Evolutionary conservation across 106 monocot genomes (phyloP).

Genomic region (Acorus gramineus): DNA sequence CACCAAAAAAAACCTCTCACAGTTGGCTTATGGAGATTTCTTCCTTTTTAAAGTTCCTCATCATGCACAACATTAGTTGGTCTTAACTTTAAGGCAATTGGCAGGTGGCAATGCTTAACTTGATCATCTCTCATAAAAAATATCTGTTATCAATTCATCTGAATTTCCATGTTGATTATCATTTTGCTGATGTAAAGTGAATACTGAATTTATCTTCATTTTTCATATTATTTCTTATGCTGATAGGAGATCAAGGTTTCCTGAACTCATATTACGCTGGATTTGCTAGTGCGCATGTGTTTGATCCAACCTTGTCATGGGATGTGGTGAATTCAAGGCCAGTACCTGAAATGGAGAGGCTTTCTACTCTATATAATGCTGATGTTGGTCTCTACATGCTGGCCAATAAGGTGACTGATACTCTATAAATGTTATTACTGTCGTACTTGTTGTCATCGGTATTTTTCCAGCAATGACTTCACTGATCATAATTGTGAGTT

Average conservation of each 20-base stretch:
- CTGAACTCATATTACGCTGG: constrained; percentile 88
- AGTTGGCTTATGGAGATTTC: no score
- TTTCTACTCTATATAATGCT: constrained; percentile 95
- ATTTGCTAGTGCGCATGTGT: constrained; percentile 89
- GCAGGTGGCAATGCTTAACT: no score
- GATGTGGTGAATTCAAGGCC: constrained; percentile 32
- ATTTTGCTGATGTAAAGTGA: no score
- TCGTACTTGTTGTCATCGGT: not conserved
- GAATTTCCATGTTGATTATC: not conserved
- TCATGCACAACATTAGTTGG: no score
- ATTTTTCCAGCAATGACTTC: not conserved
- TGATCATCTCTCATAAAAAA: not conserved
- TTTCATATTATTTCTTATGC: not conserved
- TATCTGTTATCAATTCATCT: not conserved
- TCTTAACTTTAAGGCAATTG: no score
- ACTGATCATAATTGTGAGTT: no score
- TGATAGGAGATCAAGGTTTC: constrained; percentile 95
- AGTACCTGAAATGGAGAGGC: constrained; percentile 65
- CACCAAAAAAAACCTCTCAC: no score
- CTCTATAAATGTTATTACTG: not conserved
- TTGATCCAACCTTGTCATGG: constrained; percentile 51
- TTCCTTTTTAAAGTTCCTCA: no score
- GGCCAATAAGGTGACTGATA: constrained; percentile 75
- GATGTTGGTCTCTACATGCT: constrained; percentile 99
- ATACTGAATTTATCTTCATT: no score